Evolutionary conservation across 352 stramenopile species (phyloP).

Genomic region (Elongisporangium senticosum): DNA sequence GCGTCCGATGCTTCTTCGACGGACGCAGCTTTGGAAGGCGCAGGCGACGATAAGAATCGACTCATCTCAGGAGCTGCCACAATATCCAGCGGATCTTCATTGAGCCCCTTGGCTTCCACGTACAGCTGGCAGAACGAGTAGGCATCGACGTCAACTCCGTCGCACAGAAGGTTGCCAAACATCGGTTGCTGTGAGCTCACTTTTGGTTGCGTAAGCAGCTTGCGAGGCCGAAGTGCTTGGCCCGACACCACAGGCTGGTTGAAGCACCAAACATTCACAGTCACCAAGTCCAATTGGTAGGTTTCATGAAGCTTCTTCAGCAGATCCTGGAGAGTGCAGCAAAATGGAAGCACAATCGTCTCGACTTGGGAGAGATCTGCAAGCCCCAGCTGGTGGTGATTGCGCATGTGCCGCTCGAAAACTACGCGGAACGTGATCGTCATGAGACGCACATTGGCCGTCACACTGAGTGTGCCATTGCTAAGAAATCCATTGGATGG

Average conservation of each 20-base stretch:
- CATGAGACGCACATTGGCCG: constrained; percentile 69
- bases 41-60: neutral
- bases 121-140: constrained; percentile 82
- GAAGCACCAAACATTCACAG: constrained; percentile 62
- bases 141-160: constrained; percentile 78
- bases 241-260: constrained; percentile 72
- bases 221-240: constrained; percentile 63
- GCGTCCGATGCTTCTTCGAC: neutral
- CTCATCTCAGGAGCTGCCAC: neutral
- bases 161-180: constrained; percentile 64
- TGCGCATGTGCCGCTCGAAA: constrained; percentile 43
- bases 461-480: constrained; percentile 49
- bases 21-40: neutral
- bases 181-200: constrained; percentile 38
- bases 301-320: constrained; percentile 25
- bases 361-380: constrained; percentile 37
- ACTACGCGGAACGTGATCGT: constrained; percentile 73
- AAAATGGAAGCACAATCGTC: constrained; percentile 62
- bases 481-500: constrained; percentile 45
- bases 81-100: constrained; percentile 33
- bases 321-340: constrained; percentile 53
- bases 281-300: constrained; percentile 22
- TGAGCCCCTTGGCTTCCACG: constrained; percentile 34
- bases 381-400: constrained; percentile 52
- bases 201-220: constrained; percentile 46